phyloP scores from a whole-genome alignment of 2,329 filamentous ascomycete species.

The Epichloe glyceriae region DNA sequence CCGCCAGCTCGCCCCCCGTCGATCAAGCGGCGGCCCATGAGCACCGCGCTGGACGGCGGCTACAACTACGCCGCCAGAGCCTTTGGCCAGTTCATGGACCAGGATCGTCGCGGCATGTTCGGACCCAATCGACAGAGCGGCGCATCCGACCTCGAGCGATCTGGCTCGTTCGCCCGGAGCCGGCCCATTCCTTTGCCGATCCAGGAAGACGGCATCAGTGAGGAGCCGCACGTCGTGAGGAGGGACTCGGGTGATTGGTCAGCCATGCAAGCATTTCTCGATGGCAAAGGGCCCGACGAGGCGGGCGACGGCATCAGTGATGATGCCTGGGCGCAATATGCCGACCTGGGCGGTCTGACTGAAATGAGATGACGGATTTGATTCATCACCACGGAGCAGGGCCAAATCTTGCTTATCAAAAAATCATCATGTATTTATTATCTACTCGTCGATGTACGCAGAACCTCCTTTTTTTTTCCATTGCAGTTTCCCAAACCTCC shows the following conservation, averaged over 20 bases:
- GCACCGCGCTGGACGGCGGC: conserved; percentile 15
- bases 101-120: conserved; percentile 10
- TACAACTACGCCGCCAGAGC: conserved; percentile 14
- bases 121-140: conserved; percentile 12
- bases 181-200: conserved; percentile 8
- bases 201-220: conserved; percentile 11
- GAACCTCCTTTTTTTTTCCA: no score
- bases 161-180: conserved; percentile 8
- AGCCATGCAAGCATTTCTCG: conserved; percentile 24
- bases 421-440: background rate
- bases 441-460: background rate
- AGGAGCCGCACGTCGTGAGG: conserved; percentile 15
- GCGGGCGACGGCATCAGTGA: conserved; percentile 12
- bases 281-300: conserved; percentile 10
- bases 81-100: conserved; percentile 13
- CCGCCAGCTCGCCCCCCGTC: background rate
- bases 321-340: conserved; percentile 34
- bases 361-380: conserved; percentile 18
- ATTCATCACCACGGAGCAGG: background rate
- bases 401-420: background rate
- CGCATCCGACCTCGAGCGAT: conserved; percentile 12
- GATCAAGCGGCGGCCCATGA: conserved; percentile 16
- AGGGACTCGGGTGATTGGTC: conserved; percentile 23
- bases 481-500: no score
- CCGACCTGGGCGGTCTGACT: conserved; percentile 32